These are phyloP conservation scores for Cryphonectria carpinicola DNA, from an alignment of 2,329 filamentous ascomycete genomes.

Conservation along the genomic window DNA sequence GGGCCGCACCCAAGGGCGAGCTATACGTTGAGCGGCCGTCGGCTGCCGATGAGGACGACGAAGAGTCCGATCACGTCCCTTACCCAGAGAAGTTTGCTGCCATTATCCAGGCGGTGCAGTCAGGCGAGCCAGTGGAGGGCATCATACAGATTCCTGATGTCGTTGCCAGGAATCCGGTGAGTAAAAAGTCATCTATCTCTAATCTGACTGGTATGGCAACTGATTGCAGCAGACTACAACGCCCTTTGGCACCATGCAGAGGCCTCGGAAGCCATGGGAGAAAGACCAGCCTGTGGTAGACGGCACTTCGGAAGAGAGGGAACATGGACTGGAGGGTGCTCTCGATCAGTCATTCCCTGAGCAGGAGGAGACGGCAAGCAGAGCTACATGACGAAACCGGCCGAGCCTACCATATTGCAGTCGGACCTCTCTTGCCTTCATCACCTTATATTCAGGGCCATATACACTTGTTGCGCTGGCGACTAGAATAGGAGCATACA, in stretches of 20 bases:
- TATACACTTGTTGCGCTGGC: too few species aligned
- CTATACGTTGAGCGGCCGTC: conserved; percentile 48
- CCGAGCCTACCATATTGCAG: too few species aligned
- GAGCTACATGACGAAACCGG: background rate
- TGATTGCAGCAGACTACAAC: conserved; percentile 45
- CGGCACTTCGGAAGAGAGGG: conserved; percentile 10
- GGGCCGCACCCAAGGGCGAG: conserved; percentile 52
- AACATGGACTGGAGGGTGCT: conserved; percentile 5
- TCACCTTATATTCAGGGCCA: background rate
- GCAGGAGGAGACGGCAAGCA: conserved; percentile 28
- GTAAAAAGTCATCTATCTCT: conserved; percentile 30
- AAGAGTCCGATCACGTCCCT: conserved; percentile 35
- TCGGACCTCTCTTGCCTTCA: background rate
- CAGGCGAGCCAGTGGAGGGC: conserved; percentile 81
- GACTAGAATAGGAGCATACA: background rate
- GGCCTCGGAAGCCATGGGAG: conserved; percentile 77
- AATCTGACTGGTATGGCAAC: background rate
- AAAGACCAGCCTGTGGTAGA: conserved; percentile 45
- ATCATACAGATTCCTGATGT: conserved; percentile 87
- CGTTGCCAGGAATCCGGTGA: conserved; percentile 71
- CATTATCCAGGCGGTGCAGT: conserved; percentile 83
- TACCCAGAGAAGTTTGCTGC: conserved; percentile 85
- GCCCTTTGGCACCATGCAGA: conserved; percentile 51
- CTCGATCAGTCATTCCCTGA: conserved; percentile 37
- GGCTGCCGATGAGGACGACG: conserved; percentile 29